A percentile compares a stretch with the other conserved stretches of the same genome.
phyloP scores from a whole-genome alignment of 495 filamentous ascomycete species.

The Lepidopterella palustris region DNA sequence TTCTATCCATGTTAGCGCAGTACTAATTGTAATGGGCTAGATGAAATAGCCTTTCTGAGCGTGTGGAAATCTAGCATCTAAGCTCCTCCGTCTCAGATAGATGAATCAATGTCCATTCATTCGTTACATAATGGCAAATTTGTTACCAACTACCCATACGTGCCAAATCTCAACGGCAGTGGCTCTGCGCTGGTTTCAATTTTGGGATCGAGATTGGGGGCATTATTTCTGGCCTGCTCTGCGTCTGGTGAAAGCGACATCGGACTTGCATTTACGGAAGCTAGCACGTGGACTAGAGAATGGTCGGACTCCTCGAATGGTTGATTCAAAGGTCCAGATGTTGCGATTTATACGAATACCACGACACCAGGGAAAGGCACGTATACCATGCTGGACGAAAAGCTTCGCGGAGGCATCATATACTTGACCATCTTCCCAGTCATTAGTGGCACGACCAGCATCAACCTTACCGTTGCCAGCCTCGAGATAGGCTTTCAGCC shows the following conservation, averaged over 20 bases:
- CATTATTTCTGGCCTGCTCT: slow-evolving; percentile 46
- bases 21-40: slow-evolving; percentile 49
- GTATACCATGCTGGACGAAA: slow-evolving; percentile 49
- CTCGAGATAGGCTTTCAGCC: slow-evolving; percentile 54
- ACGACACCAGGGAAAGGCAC: slow-evolving; percentile 39
- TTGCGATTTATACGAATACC: slow-evolving; percentile 48
- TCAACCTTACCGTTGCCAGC: slow-evolving; percentile 37
- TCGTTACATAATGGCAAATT: slow-evolving; percentile 35
- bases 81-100: slow-evolving; percentile 48
- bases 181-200: slow-evolving; percentile 49
- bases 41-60: slow-evolving; percentile 49
- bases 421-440: slow-evolving; percentile 52
- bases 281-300: slow-evolving; percentile 56
- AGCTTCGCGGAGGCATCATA: slow-evolving; percentile 54
- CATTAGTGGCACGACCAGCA: slow-evolving; percentile 32
- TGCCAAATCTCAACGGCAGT: slow-evolving; percentile 39
- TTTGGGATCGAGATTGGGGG: slow-evolving; percentile 56
- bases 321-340: slow-evolving; percentile 46
- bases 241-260: slow-evolving; percentile 44
- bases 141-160: slow-evolving; percentile 30
- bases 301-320: slow-evolving; percentile 55
- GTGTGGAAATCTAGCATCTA: slow-evolving; percentile 57
- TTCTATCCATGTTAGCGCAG: slow-evolving; percentile 48
- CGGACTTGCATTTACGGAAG: slow-evolving; percentile 57
- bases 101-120: slow-evolving; percentile 45